phyloP scores from a whole-genome alignment of 768 basidiomycete genomes.

The Lenzites betulinus region DNA sequence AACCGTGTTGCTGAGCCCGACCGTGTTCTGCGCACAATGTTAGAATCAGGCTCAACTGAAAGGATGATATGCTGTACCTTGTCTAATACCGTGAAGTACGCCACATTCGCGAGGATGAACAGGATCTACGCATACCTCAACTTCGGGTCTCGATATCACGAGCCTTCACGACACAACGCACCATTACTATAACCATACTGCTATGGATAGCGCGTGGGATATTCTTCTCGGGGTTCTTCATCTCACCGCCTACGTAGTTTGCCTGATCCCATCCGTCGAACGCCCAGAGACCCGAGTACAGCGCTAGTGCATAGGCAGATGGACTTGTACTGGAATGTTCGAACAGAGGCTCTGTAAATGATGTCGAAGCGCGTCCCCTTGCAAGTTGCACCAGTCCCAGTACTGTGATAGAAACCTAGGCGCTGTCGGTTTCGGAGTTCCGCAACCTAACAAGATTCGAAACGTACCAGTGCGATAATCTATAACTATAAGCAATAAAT shows the following conservation, averaged over 20 bases:
- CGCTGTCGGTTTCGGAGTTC: conserved; percentile 15
- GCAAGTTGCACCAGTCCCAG: conserved; percentile 78
- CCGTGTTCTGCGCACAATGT: conserved; percentile 46
- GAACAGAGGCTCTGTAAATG: conserved; percentile 71
- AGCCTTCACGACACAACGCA: conserved; percentile 37
- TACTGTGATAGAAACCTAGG: conserved; percentile 68
- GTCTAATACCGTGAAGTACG: conserved; percentile 94
- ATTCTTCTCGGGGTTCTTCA: conserved; percentile 78
- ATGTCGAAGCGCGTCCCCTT: conserved; percentile 68
- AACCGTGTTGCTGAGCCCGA: conserved; percentile 82
- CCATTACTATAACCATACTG: conserved; percentile 85
- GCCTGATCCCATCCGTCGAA: conserved; percentile 97
- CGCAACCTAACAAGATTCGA: no score
- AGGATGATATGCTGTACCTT: conserved; percentile 45
- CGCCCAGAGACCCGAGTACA: conserved; percentile 95
- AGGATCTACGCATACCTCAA: conserved; percentile 47
- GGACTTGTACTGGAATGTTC: conserved; percentile 74
- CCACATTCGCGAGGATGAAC: conserved; percentile 81
- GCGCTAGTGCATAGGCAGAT: conserved; percentile 85
- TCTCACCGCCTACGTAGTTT: conserved; percentile 90
- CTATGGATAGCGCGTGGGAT: conserved; percentile 87
- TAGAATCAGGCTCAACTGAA: not conserved
- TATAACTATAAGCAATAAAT: conserved; percentile 29
- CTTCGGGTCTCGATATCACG: not conserved
- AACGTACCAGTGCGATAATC: conserved; percentile 66